Evolutionary conservation across 2,329 filamentous ascomycete genomes (phyloP), one percentile per base, ranked within the genome.

Genomic region (Sphaerulina musiva): DNA sequence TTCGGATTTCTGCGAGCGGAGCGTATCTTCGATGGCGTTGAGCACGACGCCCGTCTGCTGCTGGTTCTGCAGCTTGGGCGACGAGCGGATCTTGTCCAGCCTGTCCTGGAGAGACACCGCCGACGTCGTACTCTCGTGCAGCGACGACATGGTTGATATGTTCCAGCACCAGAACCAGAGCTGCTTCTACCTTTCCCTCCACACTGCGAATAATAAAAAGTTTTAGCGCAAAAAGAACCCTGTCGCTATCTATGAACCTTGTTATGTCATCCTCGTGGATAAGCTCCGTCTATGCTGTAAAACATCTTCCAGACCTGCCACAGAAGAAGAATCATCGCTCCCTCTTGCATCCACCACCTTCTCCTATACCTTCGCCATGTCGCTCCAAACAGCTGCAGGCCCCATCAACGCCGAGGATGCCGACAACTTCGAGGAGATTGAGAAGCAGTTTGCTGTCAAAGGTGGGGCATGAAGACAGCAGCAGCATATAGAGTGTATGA

Each of bases 361-460:
- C 14, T 42, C 3, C 4, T 5, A 44, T 8, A 12, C 29, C n/a
- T 38, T 11, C 36, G 48, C 12, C 29, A 53, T 53, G 51, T 53
- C 51, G 47, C 45, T 53, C 20, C 44, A 47, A 36, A 53, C 51
- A 14, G 40, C 51, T 20, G 51, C 51, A 43, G 51, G 51, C 9
- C 58, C 62, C 3, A 60, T 76, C 60, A 71, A 72, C 57, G 62
- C 74, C 12, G 81, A 87, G 67, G 73, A 83, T 69, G 81, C 83
- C 36, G 80, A 86, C 68, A 88, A 88, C 73, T 69, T 66, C 50
- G 69, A 71, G 53, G 69, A 71, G 88, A 96, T 98, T 71, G 93
- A 98, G 81, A 95, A 96, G 80, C 93, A 97, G 73, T 98, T 98
- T 68, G 93, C 93, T 31, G 93, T 98, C 66, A 97, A 97, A 79